Evolutionary conservation across 2,329 filamentous ascomycete genomes (phyloP), one percentile per base, ranked within the genome.

Genomic region (Xylaria sp.): DNA sequence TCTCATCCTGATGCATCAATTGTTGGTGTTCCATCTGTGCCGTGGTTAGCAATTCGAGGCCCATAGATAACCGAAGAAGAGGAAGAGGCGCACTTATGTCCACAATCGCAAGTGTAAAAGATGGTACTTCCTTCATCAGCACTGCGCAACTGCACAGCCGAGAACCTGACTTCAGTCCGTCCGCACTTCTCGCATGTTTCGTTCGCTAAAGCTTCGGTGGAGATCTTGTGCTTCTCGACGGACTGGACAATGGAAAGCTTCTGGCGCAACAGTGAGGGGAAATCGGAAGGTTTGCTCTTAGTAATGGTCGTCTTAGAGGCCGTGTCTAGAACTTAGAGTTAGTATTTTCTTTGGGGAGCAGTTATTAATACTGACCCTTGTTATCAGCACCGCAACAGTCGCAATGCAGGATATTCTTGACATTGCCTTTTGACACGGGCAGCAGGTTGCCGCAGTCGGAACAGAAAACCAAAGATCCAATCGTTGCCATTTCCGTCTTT

Each of bases 101-200:
- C 93, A 79, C 94, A 97, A 66, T 65, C 89, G 82, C 94, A 97
- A 68, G 87, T 91, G 82, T 93, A 97, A 77, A 97, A 97, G 63
- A 97, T 89, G 0, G 95, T 97, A 72, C 91, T 93, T 69, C 96
- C 96, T 88, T 98, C 95, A 80, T 99, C 96, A 63, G 95, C 96
- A 84, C 94, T 90, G 74, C 95, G 91, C 76, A 97, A 83, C 80
- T 99, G 96, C 69, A 93, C 89, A 2, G 92, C 92, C 59, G 93
- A 92, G 79, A 91, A 98, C 74, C 90, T 92, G 80, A 98, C 93
- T 78, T 97, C 91, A 62, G 89, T 90, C 62, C 89, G 85, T 17
- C 91, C 93, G 79, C 96, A 98, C 76, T 93, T 90, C 54, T 91
- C 88, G 79, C 96, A 98, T 53, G 86, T 89, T 79, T 91, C 86